Conservation (phyloP, 2,329 filamentous ascomycete species). For the Torrubiella hemipterigena region DNA sequence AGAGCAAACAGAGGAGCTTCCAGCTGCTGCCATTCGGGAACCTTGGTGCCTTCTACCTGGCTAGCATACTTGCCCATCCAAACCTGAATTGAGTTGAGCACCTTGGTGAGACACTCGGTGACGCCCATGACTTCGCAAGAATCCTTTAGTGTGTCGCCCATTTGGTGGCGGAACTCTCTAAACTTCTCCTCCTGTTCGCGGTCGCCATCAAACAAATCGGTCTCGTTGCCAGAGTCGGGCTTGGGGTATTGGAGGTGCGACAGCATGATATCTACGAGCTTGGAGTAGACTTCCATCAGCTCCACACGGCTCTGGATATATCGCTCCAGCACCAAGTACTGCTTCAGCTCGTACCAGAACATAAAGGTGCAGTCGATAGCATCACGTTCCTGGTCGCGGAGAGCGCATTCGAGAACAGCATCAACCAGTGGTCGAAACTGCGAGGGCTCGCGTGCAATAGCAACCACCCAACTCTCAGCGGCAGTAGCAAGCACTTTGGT, state of each 20-base stretch:
- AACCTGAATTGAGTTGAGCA: slow-evolving; percentile 70
- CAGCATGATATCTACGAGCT: slow-evolving; percentile 86
- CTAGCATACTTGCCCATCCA: slow-evolving; percentile 80
- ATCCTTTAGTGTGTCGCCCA: slow-evolving; percentile 97
- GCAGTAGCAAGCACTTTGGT: slow-evolving; percentile 88
- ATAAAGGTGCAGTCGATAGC: slow-evolving; percentile 88
- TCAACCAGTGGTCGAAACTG: slow-evolving; percentile 82
- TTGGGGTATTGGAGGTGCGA: slow-evolving; percentile 79
- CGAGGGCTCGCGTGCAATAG: slow-evolving; percentile 72
- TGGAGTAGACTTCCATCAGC: slow-evolving; percentile 71
- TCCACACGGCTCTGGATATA: slow-evolving; percentile 73
- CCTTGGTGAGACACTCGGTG: slow-evolving; percentile 80
- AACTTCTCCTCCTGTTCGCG: slow-evolving; percentile 95
- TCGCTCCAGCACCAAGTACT: slow-evolving; percentile 82
- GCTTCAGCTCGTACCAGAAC: slow-evolving; percentile 98
- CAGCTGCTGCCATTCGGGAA: slow-evolving; percentile 92
- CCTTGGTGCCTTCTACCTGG: slow-evolving; percentile 59
- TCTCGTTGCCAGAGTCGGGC: slow-evolving; percentile 59
- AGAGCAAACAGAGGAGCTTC: slow-evolving; percentile 93
- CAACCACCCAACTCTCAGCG: slow-evolving; percentile 85
- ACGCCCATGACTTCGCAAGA: slow-evolving; percentile 94
- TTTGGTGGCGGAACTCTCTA: slow-evolving; percentile 87
- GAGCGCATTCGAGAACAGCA: slow-evolving; percentile 81
- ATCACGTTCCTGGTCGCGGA: slow-evolving; percentile 77
- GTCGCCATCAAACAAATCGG: slow-evolving; percentile 89